Conservation (phyloP, 2,329 filamentous ascomycete species). For the Trichoderma polysporum region DNA sequence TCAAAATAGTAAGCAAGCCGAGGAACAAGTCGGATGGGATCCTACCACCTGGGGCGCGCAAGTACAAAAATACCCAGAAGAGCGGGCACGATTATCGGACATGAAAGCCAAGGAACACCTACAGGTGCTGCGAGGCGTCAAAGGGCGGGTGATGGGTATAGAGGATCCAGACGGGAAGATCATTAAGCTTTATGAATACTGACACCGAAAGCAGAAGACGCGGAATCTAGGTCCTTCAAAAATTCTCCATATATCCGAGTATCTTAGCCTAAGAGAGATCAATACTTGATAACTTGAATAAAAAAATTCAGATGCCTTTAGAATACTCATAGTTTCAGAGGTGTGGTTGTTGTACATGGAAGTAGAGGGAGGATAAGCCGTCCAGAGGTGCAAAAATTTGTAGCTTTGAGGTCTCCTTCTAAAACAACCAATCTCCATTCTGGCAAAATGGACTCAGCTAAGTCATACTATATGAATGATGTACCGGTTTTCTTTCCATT, state of each 20-base stretch:
- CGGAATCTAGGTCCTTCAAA: constrained; percentile 4
- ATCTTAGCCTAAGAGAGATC: constrained; percentile 23
- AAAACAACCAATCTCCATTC: neutral
- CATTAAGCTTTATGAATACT: no score
- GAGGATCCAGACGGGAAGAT: no score
- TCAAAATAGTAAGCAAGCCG: no score
- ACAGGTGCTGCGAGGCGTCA: no score
- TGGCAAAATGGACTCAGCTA: neutral
- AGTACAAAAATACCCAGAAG: no score
- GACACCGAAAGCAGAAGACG: constrained; percentile 24
- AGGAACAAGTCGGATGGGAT: no score
- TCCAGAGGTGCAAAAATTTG: neutral
- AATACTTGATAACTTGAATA: constrained; percentile 22
- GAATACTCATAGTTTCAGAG: constrained; percentile 1
- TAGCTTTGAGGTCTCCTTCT: neutral
- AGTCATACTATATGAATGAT: neutral
- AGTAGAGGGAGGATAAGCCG: neutral
- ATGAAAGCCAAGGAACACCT: no score
- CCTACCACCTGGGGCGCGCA: no score
- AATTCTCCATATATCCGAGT: neutral
- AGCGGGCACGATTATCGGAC: no score
- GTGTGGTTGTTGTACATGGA: constrained; percentile 8
- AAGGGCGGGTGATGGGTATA: no score
- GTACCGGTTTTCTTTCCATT: neutral
- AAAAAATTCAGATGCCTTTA: neutral